phyloP scores from a whole-genome alignment of 768 basidiomycete genomes.

The Kwoniella sp. region DNA sequence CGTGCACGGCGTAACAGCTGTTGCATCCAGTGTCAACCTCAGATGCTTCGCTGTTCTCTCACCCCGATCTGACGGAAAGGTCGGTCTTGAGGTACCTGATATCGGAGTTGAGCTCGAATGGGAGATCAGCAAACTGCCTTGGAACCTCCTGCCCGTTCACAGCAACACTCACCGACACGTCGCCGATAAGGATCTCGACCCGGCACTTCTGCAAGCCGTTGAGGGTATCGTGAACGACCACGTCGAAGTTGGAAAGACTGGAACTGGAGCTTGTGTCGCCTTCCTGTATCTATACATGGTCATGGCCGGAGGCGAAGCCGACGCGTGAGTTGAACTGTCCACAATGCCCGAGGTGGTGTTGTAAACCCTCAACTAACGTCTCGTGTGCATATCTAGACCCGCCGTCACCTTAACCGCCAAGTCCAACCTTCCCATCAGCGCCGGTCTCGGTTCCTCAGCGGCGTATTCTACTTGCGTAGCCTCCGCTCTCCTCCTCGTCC shows the following conservation, averaged over 20 bases:
- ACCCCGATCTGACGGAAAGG: conserved; percentile 70
- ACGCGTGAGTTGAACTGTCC: conserved; percentile 63
- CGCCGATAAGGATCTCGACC: conserved; percentile 67
- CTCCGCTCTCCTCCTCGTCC: conserved; percentile 74
- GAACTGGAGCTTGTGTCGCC: conserved; percentile 63
- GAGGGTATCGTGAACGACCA: conserved; percentile 55
- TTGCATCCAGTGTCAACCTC: conserved; percentile 92
- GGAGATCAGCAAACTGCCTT: conserved; percentile 63
- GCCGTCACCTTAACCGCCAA: conserved; percentile 79
- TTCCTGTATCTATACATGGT: conserved; percentile 94
- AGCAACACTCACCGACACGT: conserved; percentile 59
- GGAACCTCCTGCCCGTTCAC: conserved; percentile 45
- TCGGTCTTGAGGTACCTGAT: conserved; percentile 78
- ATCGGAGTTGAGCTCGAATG: conserved; percentile 73
- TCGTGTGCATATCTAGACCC: background rate
- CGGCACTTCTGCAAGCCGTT: conserved; percentile 72
- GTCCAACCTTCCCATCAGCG: conserved; percentile 87
- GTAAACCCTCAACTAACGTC: too few species aligned
- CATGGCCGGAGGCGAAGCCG: conserved; percentile 61
- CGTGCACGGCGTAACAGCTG: conserved; percentile 92
- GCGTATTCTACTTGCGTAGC: conserved; percentile 89
- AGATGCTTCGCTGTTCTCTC: conserved; percentile 87
- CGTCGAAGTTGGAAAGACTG: conserved; percentile 53
- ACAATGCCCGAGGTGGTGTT: too few species aligned
- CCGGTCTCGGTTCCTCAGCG: conserved; percentile 95